Percentiles rank a stretch among this genome's conserved stretches.
Evolutionary conservation across 352 stramenopile genomes (phyloP).

Genomic region (Phytophthora tentaculata): DNA sequence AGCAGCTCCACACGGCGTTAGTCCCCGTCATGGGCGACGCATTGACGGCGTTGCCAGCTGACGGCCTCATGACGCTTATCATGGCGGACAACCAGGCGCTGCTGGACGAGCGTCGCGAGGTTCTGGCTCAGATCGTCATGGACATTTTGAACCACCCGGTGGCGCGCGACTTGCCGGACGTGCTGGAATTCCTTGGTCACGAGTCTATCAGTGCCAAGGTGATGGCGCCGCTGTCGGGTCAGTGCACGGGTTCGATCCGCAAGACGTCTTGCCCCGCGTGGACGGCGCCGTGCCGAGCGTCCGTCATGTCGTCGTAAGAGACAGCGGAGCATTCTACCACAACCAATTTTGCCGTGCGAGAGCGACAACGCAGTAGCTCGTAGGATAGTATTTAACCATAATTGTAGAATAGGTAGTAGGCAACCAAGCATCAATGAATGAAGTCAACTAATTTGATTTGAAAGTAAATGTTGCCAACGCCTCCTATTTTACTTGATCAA

Average conservation of each 20-base stretch:
- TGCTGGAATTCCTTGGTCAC: slow-evolving; percentile 71
- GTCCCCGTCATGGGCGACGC: slow-evolving; percentile 53
- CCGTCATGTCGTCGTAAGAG: slow-evolving; percentile 25
- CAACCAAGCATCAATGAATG: slow-evolving; percentile 13
- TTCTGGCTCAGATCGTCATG: slow-evolving; percentile 63
- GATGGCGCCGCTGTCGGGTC: slow-evolving; percentile 35
- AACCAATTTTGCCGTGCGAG: slow-evolving; percentile 3
- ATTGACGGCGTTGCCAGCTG: slow-evolving; percentile 57
- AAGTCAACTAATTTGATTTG: slow-evolving; percentile 15
- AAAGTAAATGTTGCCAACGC: too few relatives aligned
- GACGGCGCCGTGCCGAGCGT: slow-evolving; percentile 34
- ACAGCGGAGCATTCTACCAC: not conserved
- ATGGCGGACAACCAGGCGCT: slow-evolving; percentile 69
- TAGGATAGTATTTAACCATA: slow-evolving; percentile 32
- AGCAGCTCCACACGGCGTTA: slow-evolving; percentile 63
- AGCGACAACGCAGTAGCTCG: not conserved
- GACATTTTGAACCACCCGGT: slow-evolving; percentile 64
- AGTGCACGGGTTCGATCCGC: slow-evolving; percentile 72
- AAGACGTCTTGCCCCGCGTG: slow-evolving; percentile 74
- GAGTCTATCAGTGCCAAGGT: slow-evolving; percentile 56
- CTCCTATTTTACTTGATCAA: too few relatives aligned
- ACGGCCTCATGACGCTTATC: slow-evolving; percentile 74
- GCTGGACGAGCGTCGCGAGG: slow-evolving; percentile 67
- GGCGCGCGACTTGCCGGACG: slow-evolving; percentile 62
- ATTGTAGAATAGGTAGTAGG: slow-evolving; percentile 28